Conservation (phyloP, 139 green algal species). For the Edaphochlamys debaryana region DNA sequence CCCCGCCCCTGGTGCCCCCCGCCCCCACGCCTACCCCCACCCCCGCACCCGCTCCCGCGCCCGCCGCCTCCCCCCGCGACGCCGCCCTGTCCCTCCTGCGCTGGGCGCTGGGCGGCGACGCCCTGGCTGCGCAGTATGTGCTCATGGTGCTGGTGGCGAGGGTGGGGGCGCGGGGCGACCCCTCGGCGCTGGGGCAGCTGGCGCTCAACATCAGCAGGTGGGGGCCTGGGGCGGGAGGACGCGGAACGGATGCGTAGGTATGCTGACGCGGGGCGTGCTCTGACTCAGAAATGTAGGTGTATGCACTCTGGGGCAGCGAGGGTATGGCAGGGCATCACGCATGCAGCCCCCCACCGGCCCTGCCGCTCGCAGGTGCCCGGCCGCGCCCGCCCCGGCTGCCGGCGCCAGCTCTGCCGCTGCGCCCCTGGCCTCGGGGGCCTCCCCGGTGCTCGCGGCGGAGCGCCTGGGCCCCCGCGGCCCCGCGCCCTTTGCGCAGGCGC, state of each 20-base stretch:
- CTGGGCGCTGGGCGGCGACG: constrained; percentile 72
- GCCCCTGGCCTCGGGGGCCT: background rate
- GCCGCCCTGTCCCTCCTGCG: constrained; percentile 55
- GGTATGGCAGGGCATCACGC: too few species aligned
- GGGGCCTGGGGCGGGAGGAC: background rate
- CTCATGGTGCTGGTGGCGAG: constrained; percentile 69
- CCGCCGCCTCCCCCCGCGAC: background rate
- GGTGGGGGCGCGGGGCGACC: constrained; percentile 15
- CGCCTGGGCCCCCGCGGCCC: background rate
- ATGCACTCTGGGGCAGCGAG: too few species aligned
- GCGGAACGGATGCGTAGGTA: background rate
- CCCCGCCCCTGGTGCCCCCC: too few species aligned
- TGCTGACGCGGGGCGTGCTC: too few species aligned
- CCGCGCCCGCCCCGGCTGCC: background rate
- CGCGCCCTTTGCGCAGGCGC: constrained; percentile 5
- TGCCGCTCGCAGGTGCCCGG: too few species aligned
- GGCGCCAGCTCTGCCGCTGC: background rate
- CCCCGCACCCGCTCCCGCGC: too few species aligned
- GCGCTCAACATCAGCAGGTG: constrained; percentile 50
- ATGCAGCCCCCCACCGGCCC: too few species aligned
- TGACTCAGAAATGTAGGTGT: too few species aligned
- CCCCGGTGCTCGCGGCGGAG: constrained; percentile 4
- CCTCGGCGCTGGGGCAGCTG: constrained; percentile 12
- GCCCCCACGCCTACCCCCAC: too few species aligned
- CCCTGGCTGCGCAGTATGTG: constrained; percentile 81